A percentile compares a stretch with the other conserved stretches of the same genome.
These are phyloP conservation scores for Rhodotorula glutinis DNA, from an alignment of 1,284 basidiomycete species.

Conservation along the genomic window DNA sequence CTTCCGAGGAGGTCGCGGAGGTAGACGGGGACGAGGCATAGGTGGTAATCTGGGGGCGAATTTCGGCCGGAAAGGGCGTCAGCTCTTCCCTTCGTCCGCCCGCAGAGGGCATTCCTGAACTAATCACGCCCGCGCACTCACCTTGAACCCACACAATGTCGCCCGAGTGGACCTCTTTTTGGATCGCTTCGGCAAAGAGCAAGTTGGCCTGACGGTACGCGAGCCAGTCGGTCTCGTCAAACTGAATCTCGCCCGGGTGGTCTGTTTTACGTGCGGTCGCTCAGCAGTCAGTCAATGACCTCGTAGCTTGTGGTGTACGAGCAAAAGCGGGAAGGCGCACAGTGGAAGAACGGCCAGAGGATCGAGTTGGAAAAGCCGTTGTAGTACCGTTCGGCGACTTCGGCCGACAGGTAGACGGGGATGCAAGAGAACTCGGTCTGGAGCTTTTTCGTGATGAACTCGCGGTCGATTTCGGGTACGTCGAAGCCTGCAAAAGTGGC, in stretches of 20 bases:
- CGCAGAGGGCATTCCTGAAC: no score
- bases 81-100: no score
- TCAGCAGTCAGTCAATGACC: not conserved
- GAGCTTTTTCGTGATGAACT: conserved; percentile 78
- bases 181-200: conserved; percentile 85
- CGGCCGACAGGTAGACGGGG: conserved; percentile 95
- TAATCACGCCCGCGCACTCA: conserved; percentile 12
- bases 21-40: conserved; percentile 96
- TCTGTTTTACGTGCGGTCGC: conserved; percentile 18
- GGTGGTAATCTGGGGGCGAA: conserved; percentile 46
- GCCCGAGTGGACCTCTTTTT: conserved; percentile 69
- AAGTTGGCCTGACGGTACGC: conserved; percentile 97
- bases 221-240: conserved; percentile 96
- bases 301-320: not conserved
- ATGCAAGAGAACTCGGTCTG: conserved; percentile 94
- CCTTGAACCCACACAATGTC: conserved; percentile 98
- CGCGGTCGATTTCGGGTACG: conserved; percentile 82
- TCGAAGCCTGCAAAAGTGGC: conserved; percentile 62
- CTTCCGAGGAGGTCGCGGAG: conserved; percentile 78
- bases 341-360: conserved; percentile 98
- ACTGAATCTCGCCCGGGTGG: conserved; percentile 86
- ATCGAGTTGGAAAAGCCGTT: conserved; percentile 99
- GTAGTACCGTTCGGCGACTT: conserved; percentile 95
- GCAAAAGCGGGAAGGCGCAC: conserved; percentile 6
- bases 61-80: no score